Conservation (phyloP, 306 rosid species). For the Ochetophila trinervis region DNA sequence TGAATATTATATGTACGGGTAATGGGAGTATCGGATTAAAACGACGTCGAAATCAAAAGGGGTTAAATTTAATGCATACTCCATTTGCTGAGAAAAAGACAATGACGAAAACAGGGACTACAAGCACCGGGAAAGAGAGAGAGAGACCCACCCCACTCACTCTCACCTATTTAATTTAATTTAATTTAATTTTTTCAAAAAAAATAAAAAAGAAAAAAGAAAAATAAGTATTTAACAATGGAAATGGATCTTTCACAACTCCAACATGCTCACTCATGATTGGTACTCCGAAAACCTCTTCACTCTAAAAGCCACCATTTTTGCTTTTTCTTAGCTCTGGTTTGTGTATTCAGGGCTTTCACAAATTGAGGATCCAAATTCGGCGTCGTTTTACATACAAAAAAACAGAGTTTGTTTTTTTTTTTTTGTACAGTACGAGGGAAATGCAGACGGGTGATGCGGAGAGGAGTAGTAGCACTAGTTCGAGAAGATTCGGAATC, state of each 20-base stretch:
- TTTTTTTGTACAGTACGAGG: neutral
- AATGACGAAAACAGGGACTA: too few species aligned
- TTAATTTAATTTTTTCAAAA: neutral
- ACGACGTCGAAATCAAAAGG: too few species aligned
- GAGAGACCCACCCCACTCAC: neutral
- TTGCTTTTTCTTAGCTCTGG: too few species aligned
- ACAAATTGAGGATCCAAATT: neutral
- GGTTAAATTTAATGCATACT: too few species aligned
- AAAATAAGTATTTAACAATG: neutral
- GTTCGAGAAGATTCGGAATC: constrained; percentile 17
- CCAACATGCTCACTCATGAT: too few species aligned
- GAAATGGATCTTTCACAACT: neutral
- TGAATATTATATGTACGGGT: too few species aligned
- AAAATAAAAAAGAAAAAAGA: neutral
- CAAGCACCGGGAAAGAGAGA: neutral
- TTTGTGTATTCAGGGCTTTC: too few species aligned
- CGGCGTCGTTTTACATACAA: neutral
- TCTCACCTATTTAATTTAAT: neutral
- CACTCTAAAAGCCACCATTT: too few species aligned
- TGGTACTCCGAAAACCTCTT: neutral
- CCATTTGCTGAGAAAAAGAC: too few species aligned
- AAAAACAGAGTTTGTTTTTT: neutral
- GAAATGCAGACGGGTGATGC: constrained; percentile 6
- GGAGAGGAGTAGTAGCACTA: neutral
- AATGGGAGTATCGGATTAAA: too few species aligned